phyloP scores from a whole-genome alignment of 495 filamentous ascomycete genomes.

The Aspergillus nanangensis region DNA sequence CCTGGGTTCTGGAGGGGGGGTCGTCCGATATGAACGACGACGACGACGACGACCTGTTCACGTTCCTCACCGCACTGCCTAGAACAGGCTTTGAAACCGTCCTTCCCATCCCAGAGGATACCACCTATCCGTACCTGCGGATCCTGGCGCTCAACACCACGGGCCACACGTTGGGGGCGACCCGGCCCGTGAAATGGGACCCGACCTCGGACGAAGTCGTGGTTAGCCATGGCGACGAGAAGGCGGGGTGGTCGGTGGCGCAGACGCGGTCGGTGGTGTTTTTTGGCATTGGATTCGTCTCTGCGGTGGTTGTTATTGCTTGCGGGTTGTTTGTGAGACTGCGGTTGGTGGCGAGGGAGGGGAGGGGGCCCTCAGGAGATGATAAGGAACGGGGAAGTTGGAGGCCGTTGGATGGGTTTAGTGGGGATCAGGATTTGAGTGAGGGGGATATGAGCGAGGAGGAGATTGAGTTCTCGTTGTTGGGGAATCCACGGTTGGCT shows the following conservation, averaged over 20 bases:
- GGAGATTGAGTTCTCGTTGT: conserved; percentile 9
- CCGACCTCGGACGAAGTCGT: conserved; percentile 1
- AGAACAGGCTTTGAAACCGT: conserved; percentile 33
- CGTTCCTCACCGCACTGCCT: conserved; percentile 20
- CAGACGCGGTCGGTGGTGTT: background rate
- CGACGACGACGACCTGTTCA: conserved; percentile 3
- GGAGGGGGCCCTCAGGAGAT: background rate
- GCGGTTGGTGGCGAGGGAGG: background rate
- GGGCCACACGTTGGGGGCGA: conserved; percentile 11
- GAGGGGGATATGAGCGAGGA: conserved; percentile 9
- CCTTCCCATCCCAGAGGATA: conserved; percentile 14
- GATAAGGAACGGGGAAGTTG: background rate
- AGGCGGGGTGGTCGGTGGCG: background rate
- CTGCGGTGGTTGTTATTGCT: background rate
- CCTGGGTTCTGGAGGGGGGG: conserved; percentile 33
- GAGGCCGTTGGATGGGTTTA: conserved; percentile 1
- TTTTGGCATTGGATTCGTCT: background rate
- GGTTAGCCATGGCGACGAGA: background rate
- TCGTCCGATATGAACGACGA: background rate
- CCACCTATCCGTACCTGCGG: conserved; percentile 4
- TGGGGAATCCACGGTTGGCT: conserved; percentile 1
- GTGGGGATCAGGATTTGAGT: conserved; percentile 7
- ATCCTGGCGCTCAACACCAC: conserved; percentile 12
- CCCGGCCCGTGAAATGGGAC: conserved; percentile 11
- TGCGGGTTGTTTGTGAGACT: background rate